Conservation (phyloP, 495 filamentous ascomycete species). For the Lasiosphaeriaceae sp. region DNA sequence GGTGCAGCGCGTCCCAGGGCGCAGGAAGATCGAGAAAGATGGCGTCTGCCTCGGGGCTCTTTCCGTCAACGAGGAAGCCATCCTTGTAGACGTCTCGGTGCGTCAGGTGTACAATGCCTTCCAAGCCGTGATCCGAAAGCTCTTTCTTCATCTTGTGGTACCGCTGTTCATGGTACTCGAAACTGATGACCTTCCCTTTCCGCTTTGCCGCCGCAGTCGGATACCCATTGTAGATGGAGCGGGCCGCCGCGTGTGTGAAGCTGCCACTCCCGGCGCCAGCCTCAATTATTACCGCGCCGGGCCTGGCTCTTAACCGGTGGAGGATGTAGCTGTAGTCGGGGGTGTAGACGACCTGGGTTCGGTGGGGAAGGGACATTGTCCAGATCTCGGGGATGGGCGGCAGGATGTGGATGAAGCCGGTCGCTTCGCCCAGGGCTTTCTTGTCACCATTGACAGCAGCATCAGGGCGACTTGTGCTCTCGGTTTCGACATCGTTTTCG, state of each 20-base stretch:
- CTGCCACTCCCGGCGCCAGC: conserved; percentile 92
- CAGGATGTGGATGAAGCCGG: conserved; percentile 85
- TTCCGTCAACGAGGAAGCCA: conserved; percentile 65
- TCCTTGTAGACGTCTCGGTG: conserved; percentile 88
- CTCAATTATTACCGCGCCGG: conserved; percentile 80
- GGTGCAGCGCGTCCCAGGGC: conserved; percentile 84
- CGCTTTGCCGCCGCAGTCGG: conserved; percentile 38
- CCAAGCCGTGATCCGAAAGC: conserved; percentile 68
- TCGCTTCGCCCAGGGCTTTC: conserved; percentile 57
- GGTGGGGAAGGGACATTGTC: conserved; percentile 85
- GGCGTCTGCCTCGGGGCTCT: conserved; percentile 65
- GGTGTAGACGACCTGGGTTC: conserved; percentile 97
- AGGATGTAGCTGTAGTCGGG: conserved; percentile 96
- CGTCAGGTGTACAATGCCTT: conserved; percentile 70
- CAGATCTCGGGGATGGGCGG: conserved; percentile 91
- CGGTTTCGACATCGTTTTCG: conserved; percentile 13
- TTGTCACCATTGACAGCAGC: conserved; percentile 31
- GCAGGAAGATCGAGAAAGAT: conserved; percentile 93
- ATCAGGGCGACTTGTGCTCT: conserved; percentile 17
- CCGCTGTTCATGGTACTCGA: conserved; percentile 83
- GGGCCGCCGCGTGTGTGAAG: conserved; percentile 86
- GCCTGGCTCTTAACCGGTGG: conserved; percentile 75
- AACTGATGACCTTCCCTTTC: conserved; percentile 82
- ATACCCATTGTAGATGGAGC: conserved; percentile 86
- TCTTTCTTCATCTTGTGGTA: conserved; percentile 69